A percentile compares a stretch with the other conserved stretches of the same genome.
Evolutionary conservation across 495 filamentous ascomycete species (phyloP).

Genomic region (Neurospora discreta): DNA sequence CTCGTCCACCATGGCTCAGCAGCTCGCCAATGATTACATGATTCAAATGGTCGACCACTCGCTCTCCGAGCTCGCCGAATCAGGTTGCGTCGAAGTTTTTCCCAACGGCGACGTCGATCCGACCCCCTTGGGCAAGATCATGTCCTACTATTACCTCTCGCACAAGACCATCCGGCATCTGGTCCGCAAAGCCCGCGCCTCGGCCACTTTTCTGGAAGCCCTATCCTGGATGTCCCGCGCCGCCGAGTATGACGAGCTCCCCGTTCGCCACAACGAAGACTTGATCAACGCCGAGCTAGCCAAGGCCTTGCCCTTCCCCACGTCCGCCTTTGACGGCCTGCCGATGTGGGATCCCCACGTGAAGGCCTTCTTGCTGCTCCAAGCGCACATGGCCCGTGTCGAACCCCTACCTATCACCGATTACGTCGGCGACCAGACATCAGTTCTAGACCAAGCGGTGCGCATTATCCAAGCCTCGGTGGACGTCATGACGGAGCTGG

Average conservation of each 20-base stretch:
- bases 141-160: constrained; percentile 98
- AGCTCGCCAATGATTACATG: constrained; percentile 83
- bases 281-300: constrained; percentile 92
- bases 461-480: constrained; percentile 89
- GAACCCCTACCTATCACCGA: constrained; percentile 80
- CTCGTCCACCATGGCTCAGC: constrained; percentile 74
- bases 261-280: constrained; percentile 98
- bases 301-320: constrained; percentile 55
- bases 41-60: constrained; percentile 81
- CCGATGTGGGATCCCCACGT: constrained; percentile 99
- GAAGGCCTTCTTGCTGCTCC: constrained; percentile 87
- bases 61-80: constrained; percentile 66
- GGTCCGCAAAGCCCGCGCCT: constrained; percentile 59
- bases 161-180: constrained; percentile 90
- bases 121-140: constrained; percentile 89
- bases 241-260: constrained; percentile 93
- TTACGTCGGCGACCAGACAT: constrained; percentile 84
- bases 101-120: constrained; percentile 84
- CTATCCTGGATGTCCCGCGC: constrained; percentile 88
- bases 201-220: constrained; percentile 74
- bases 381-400: constrained; percentile 89
- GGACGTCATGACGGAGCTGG: constrained; percentile 88
- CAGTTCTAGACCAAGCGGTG: constrained; percentile 85
- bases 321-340: constrained; percentile 39
- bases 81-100: constrained; percentile 67